Evolutionary conservation across 306 rosid genomes (phyloP), one percentile per base, ranked within the genome.

Genomic region (Dryas drummondii): DNA sequence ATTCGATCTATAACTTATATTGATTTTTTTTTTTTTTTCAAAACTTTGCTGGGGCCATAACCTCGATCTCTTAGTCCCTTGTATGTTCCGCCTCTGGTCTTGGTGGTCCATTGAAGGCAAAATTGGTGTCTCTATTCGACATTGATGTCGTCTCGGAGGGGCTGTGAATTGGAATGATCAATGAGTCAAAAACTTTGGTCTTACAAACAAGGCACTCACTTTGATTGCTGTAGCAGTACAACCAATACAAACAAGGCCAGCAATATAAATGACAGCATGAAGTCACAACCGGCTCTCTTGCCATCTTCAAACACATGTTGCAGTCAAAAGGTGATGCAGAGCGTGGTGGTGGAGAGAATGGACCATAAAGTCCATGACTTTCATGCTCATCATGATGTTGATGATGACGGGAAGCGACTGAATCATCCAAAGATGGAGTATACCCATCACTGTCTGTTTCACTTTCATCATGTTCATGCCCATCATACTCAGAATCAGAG

Each of bases 281-380:
- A 69, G 60, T 69, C 61, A 69, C 73, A n/a, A 52, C 61, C 9
- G 73, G 61, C 15, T 69, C 41, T 16, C 48, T 69, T 37, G 73
- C 73, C 73, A 52, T 69, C 60, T 69, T 37, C 48, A 8, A 40
- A 37, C 73, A 69, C 17, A 53, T 4, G 44, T 37, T 69, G 49
- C 73, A 69, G 73, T 69, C 61, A 12, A 51, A 68, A 64, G 15
- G 6, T 4, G 48, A 5, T 8, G 50, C 69, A 4, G 15, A 17
- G 22, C 27, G n/a, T 3, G 51, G 27, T 3, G 32, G 50, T 7
- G 68, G 49, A 15, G 68, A 62, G 11, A 41, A 37, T 15, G 65
- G 45, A 22, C 12, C 65, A 26, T 12, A 32, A 56, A 56, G 10
- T 56, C 19, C 13, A 56, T 4, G 0, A 11, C 62, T 56, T 56